phyloP scores from a whole-genome alignment of 768 basidiomycete species.

The Tulasnella sp. region DNA sequence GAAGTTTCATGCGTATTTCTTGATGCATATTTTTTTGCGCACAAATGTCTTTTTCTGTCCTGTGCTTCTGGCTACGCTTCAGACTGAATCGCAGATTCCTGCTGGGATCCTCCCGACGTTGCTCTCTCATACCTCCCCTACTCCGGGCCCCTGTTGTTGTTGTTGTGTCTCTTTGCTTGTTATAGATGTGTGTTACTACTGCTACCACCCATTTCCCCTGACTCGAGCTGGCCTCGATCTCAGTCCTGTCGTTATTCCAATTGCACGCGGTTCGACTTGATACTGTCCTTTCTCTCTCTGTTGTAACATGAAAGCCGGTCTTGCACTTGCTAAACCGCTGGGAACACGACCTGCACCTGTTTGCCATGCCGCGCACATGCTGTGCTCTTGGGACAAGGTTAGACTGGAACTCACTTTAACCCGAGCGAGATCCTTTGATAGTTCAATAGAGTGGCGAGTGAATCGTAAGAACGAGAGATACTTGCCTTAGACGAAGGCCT shows the following conservation, averaged over 20 bases:
- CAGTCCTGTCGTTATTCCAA: constrained; percentile 1
- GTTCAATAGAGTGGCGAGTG: not conserved
- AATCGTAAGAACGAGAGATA: not conserved
- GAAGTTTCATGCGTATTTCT: too few species aligned
- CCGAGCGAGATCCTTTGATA: not conserved
- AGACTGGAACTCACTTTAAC: constrained; percentile 6
- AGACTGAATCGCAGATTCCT: not conserved
- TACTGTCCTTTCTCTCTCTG: not conserved
- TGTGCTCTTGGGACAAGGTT: constrained; percentile 3
- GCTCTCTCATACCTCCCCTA: not conserved
- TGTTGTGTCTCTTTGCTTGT: constrained; percentile 5
- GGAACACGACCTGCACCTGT: not conserved
- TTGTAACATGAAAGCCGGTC: not conserved
- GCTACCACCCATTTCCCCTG: not conserved
- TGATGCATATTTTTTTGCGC: too few species aligned
- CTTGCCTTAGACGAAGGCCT: not conserved
- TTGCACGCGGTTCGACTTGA: not conserved
- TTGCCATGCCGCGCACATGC: constrained; percentile 1
- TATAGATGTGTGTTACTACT: constrained; percentile 4
- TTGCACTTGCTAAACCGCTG: not conserved
- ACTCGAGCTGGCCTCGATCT: not conserved
- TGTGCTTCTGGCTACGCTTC: not conserved
- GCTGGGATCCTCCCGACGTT: not conserved
- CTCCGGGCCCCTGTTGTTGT: not conserved
- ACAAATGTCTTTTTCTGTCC: too few species aligned